Percentiles rank a stretch among this genome's conserved stretches.
Conservation (phyloP, 176 grass and related monocot species). For the Oryza meyeriana region DNA sequence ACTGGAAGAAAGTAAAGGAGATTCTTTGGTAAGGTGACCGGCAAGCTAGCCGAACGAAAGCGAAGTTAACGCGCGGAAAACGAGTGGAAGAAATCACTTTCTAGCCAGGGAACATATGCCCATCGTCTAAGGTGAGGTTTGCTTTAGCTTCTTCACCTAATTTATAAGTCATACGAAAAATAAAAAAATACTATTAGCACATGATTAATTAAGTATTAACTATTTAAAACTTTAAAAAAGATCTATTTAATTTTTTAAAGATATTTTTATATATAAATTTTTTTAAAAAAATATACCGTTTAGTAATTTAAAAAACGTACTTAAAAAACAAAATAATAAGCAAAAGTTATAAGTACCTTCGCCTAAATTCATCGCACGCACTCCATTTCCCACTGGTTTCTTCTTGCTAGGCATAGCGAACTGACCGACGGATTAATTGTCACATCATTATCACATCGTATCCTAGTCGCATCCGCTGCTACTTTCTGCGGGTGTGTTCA, state of each 20-base stretch:
- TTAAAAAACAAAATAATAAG: too few species aligned
- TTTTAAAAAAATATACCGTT: too few species aligned
- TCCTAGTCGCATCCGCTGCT: neutral
- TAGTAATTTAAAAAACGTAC: too few species aligned
- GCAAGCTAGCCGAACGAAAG: neutral
- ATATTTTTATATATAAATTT: too few species aligned
- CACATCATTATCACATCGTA: neutral
- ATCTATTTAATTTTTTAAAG: too few species aligned
- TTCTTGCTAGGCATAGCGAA: neutral
- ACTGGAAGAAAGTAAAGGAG: neutral
- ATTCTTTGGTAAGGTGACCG: constrained; percentile 14
- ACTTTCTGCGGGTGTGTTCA: constrained; percentile 1
- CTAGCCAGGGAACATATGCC: constrained; percentile 27
- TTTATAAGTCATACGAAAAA: too few species aligned
- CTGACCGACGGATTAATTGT: neutral
- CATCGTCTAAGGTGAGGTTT: too few species aligned
- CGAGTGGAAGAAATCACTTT: constrained; percentile 21
- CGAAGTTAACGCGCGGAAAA: constrained; percentile 9
- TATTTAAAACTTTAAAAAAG: too few species aligned
- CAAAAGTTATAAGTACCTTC: too few species aligned
- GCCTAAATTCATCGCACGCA: neutral
- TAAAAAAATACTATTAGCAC: too few species aligned
- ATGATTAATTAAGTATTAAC: too few species aligned
- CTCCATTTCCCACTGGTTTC: neutral
- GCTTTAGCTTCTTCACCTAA: too few species aligned